Evolutionary conservation across 2,329 filamentous ascomycete species (phyloP).

Genomic region (Colletotrichum sp.): DNA sequence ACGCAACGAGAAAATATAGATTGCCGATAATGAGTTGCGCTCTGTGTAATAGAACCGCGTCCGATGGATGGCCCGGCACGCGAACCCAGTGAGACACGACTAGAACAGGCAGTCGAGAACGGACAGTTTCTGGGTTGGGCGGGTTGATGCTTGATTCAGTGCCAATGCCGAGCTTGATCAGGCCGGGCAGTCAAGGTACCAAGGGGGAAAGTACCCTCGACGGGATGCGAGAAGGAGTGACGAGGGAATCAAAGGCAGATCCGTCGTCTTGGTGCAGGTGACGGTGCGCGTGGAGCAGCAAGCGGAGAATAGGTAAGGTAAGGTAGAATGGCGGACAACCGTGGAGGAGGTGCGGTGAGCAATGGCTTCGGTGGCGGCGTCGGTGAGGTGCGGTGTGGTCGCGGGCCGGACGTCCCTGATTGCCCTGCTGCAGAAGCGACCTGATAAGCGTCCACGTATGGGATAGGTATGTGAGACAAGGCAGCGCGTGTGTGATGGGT

Average conservation of each 20-base stretch:
- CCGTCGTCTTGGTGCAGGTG: not conserved
- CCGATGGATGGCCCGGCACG: not conserved
- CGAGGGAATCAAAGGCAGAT: not conserved
- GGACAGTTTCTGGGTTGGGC: not conserved
- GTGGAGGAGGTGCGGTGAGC: not conserved
- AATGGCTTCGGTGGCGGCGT: not conserved
- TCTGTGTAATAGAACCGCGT: not conserved
- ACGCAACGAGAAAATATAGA: not conserved
- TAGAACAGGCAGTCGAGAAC: not conserved
- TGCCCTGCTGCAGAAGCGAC: not conserved
- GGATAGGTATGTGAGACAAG: not conserved
- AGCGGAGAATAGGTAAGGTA: not conserved
- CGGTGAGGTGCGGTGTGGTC: not conserved
- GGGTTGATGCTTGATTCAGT: slow-evolving; percentile 8
- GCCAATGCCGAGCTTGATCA: not conserved
- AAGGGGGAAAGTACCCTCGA: not conserved
- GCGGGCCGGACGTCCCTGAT: not conserved
- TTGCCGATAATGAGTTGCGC: not conserved
- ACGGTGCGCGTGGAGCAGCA: slow-evolving; percentile 17
- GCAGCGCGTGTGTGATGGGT: not conserved
- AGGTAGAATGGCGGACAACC: not conserved
- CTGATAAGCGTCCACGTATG: not conserved
- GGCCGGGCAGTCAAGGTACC: not conserved
- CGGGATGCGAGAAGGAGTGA: not conserved
- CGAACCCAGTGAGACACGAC: slow-evolving; percentile 15